Evolutionary conservation across 805 yeast species (phyloP).

Genomic region (Metschnikowia dekortorum): DNA sequence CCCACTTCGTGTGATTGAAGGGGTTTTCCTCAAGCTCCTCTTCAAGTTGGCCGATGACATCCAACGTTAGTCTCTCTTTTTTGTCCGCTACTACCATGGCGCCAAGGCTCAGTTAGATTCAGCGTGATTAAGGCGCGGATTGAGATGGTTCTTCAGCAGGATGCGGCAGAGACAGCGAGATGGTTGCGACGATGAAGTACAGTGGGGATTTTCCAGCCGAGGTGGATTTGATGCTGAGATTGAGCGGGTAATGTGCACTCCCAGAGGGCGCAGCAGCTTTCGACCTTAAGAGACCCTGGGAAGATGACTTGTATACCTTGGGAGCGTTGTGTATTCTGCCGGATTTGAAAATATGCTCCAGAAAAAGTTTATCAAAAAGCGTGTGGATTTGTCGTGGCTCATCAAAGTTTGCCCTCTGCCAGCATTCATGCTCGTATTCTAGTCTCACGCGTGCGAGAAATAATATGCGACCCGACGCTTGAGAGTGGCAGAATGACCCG

Average conservation of each 20-base stretch:
- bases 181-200: background rate
- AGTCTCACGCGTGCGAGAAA: constrained; percentile 1
- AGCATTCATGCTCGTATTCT: background rate
- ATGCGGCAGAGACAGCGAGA: background rate
- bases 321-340: too few relatives aligned
- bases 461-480: background rate
- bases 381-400: background rate
- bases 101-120: background rate
- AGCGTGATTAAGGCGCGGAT: background rate
- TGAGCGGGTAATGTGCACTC: constrained; percentile 1
- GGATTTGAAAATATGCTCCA: background rate
- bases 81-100: constrained; percentile 12
- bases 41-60: constrained; percentile 55
- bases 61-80: constrained; percentile 33
- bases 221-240: constrained; percentile 1
- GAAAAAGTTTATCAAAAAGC: background rate
- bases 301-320: too few relatives aligned
- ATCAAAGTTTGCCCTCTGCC: background rate
- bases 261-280: background rate
- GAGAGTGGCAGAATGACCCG: background rate
- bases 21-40: constrained; percentile 51
- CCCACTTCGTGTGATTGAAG: constrained; percentile 54
- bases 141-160: background rate
- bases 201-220: constrained; percentile 1
- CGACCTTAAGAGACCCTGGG: background rate